phyloP scores from a whole-genome alignment of 768 basidiomycete genomes.

The Cyclocybe aegerita region DNA sequence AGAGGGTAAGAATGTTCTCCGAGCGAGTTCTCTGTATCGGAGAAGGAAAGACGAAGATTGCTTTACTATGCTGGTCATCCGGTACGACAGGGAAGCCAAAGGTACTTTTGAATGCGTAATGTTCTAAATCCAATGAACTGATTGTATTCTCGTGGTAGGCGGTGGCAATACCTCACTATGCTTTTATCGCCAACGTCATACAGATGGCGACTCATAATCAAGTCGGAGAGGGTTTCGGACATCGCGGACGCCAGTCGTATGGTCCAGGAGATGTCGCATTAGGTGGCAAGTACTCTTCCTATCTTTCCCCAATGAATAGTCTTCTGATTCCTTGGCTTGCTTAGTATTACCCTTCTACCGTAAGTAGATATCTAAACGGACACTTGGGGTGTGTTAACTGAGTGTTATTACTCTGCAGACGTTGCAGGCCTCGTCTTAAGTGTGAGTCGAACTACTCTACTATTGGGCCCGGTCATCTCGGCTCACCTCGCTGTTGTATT shows the following conservation, averaged over 20 bases:
- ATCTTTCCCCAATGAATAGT: not conserved
- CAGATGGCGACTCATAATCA: conserved; percentile 46
- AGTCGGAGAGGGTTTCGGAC: conserved; percentile 19
- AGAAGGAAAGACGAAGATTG: conserved; percentile 60
- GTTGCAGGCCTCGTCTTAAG: conserved; percentile 52
- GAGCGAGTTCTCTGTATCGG: conserved; percentile 45
- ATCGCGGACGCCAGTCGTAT: conserved; percentile 31
- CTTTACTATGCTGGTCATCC: conserved; percentile 64
- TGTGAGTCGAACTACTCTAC: conserved; percentile 28
- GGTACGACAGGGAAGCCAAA: conserved; percentile 71
- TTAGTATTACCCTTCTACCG: conserved; percentile 39
- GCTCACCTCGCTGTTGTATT: conserved; percentile 12
- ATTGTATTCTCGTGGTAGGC: conserved; percentile 29
- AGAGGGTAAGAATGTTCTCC: conserved; percentile 27
- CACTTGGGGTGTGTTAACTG: not conserved
- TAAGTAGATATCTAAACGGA: conserved; percentile 30
- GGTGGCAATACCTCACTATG: conserved; percentile 52
- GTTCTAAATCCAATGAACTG: not conserved
- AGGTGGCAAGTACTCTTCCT: conserved; percentile 24
- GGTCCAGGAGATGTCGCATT: conserved; percentile 50
- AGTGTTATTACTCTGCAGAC: conserved; percentile 15
- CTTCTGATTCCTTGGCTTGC: conserved; percentile 9
- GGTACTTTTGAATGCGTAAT: conserved; percentile 26
- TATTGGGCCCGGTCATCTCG: conserved; percentile 2
- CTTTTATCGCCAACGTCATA: conserved; percentile 54